Evolutionary conservation across 2,329 filamentous ascomycete species (phyloP), one percentile per base, ranked within the genome.

Genomic region (Xylariaceae sp.): DNA sequence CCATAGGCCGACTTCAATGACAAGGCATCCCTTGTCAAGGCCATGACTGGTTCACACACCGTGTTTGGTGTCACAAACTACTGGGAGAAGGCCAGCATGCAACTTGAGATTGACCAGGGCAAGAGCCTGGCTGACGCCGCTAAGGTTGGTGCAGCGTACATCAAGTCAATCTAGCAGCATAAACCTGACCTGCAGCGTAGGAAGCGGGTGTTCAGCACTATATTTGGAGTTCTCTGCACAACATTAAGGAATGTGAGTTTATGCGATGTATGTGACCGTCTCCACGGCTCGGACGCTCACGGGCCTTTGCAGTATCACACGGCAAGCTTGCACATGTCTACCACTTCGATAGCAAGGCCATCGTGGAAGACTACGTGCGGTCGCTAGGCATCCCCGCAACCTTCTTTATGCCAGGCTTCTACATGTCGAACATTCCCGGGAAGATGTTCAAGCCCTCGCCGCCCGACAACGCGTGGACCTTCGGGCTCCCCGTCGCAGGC

Each of bases 271-370:
- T 23, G 7, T 7, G 3, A n/a, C 19, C 20, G 20, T 7, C 18
- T 48, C 16, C 44, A 7, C 26, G 5, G 12, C 12, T 2, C 19
- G 7, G 16, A 26, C 7, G 48, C 41, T 54, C 45, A 66, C 44
- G 20, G 23, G 10, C 3, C 40, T n/a, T 19, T 19, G 19, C 41
- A 77, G 74, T 76, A 19, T 71, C 72, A 44, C 73, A 75, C 7
- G 77, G 77, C 51, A 68, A 65, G 16, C 73, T 80, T 3, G 48
- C 71, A 20, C 64, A 75, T 43, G 76, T 81, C 26, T 70, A 75
- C 57, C 79, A 82, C 60, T 87, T 86, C 57, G 84, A 87, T 68
- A 73, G 70, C 67, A 87, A 87, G 66, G 82, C 82, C 19, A 71
- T 78, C 12, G 76, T 82, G 0, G 82, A 84, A 61, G 62, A 74